Evolutionary conservation across 2,329 filamentous ascomycete species (phyloP).

Genomic region (Cladophialophora exuberans): DNA sequence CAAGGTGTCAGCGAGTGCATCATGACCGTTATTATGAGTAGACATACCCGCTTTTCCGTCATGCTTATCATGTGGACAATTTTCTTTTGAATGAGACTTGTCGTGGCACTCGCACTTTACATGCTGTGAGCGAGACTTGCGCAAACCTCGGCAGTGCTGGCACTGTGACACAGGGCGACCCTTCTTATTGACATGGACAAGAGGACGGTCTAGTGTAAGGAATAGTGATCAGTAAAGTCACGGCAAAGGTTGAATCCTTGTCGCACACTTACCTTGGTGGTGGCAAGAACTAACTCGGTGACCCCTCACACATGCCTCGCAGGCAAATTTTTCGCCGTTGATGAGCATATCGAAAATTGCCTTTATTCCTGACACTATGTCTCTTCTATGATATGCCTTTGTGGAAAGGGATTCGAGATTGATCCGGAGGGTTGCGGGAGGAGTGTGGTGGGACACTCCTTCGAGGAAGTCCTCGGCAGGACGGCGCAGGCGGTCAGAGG

Average conservation of each 20-base stretch:
- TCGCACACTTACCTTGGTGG: constrained; percentile 74
- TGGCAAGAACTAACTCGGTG: constrained; percentile 99
- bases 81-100: constrained; percentile 59
- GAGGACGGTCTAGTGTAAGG: constrained; percentile 71
- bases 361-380: neutral
- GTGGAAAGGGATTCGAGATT: neutral
- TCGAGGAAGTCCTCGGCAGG: neutral
- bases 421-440: neutral
- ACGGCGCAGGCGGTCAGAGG: neutral
- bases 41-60: constrained; percentile 40
- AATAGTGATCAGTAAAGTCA: neutral
- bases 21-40: no score
- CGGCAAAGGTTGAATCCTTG: neutral
- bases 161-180: constrained; percentile 97
- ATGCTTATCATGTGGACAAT: constrained; percentile 39
- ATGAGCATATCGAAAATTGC: constrained; percentile 65
- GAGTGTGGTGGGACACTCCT: neutral
- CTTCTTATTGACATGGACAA: constrained; percentile 96
- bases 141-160: constrained; percentile 91
- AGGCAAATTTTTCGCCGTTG: constrained; percentile 96
- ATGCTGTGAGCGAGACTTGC: constrained; percentile 93
- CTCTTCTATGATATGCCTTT: neutral
- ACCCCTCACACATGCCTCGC: constrained; percentile 95
- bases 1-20: neutral
- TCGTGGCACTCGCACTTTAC: constrained; percentile 97